Base-by-base conservation (phyloP, 352 stramenopile genomes). In the Phytophthora constricta region DNA sequence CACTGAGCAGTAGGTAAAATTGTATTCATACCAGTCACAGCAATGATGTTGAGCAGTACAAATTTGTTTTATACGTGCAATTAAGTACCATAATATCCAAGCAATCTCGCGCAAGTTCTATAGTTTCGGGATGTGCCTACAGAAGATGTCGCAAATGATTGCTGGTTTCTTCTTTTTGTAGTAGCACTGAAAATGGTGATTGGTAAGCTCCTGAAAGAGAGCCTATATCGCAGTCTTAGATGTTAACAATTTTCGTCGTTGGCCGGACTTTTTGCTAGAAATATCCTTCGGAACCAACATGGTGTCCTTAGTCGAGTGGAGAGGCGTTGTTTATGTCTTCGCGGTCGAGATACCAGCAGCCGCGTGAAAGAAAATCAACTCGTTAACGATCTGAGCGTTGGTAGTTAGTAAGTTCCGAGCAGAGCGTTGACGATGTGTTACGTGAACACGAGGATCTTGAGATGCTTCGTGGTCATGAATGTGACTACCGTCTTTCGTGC, bases 31-130 rank as follows among this genome's bases (percentile, higher is more conserved):
- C 22, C 22, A 4, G 22, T 50, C 4, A 50, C 7, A 4, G 43
- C 17, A 17, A 50, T 28, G 19, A 50, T 28, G 43, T 50, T 50
- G 4, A 50, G 43, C n/a, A 50, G 20, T 50, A 16, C 9, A 9
- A 27, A 17, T 50, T 50, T 31, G 43, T 26, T 5, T 50, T 50
- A n/a, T 50, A 28, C 22, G 43, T 50, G 43, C 43, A 50, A n/a
- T 50, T n/a, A 17, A 50, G 43, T n/a, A 50, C 43, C 20, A 50
- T 27, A n/a, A 50, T 28, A n/a, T 50, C 22, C 7, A 26, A 28
- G 20, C 27, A 31, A 4, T 28, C n/a, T 14, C 19, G n/a, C 3
- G 43, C n/a, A 4, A 50, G 27, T 5, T 7, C 20, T 7, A 31
- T 9, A 5, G 22, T 50, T 5, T 28, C 43, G 9, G 43, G 43